Evolutionary conservation across 2,329 filamentous ascomycete species (phyloP).

Genomic region (Alternaria rosae): DNA sequence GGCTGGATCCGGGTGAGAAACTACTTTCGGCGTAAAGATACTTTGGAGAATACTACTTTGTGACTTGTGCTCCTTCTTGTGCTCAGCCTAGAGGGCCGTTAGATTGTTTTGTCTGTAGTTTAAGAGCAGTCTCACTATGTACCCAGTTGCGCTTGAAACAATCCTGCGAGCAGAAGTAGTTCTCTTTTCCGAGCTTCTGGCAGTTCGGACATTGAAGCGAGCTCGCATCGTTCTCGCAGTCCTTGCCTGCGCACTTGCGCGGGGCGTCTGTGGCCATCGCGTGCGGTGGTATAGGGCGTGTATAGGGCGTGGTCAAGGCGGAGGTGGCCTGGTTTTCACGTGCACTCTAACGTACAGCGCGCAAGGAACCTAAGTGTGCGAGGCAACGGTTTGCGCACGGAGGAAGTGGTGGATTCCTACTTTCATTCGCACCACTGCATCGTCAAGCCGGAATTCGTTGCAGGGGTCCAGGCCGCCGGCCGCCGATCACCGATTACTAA

Average conservation of each 20-base stretch:
- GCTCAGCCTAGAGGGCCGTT: constrained; percentile 67
- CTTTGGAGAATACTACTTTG: constrained; percentile 77
- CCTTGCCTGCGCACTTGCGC: constrained; percentile 78
- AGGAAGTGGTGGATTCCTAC: constrained; percentile 14
- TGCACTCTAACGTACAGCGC: not conserved
- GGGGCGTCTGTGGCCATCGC: constrained; percentile 54
- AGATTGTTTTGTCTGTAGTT: constrained; percentile 24
- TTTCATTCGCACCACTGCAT: constrained; percentile 20
- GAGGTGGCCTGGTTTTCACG: not conserved
- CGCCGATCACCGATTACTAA: constrained; percentile 32
- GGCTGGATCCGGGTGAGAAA: constrained; percentile 91
- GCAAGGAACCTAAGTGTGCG: not conserved
- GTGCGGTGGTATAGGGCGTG: constrained; percentile 4
- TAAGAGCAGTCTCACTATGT: constrained; percentile 44
- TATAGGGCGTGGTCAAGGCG: not conserved
- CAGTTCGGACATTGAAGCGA: constrained; percentile 93
- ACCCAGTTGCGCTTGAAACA: constrained; percentile 99
- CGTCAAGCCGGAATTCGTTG: constrained; percentile 16
- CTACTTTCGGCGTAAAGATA: constrained; percentile 77
- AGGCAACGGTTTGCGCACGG: constrained; percentile 28
- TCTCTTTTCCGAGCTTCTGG: constrained; percentile 86
- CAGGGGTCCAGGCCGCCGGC: constrained; percentile 25
- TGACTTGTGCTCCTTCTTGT: constrained; percentile 86
- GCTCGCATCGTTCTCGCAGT: constrained; percentile 87
- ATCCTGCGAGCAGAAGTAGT: constrained; percentile 97